These are phyloP conservation scores for Aspergillus cavernicola DNA, from an alignment of 495 filamentous ascomycete species.

Conservation along the genomic window DNA sequence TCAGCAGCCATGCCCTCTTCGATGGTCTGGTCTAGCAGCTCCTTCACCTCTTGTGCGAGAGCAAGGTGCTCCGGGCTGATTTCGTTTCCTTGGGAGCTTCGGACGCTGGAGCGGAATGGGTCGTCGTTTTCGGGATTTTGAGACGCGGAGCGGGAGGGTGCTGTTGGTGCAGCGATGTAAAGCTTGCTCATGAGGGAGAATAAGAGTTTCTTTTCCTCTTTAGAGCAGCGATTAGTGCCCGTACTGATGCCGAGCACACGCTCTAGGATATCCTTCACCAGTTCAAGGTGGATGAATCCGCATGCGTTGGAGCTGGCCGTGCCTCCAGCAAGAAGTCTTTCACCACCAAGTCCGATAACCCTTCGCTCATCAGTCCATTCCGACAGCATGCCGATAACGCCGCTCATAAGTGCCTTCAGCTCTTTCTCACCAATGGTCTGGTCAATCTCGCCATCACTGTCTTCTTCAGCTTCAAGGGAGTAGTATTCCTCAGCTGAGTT, in stretches of 20 bases:
- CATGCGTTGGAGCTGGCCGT: slow-evolving; percentile 48
- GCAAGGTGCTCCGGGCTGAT: slow-evolving; percentile 34
- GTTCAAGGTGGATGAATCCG: slow-evolving; percentile 50
- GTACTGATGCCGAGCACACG: slow-evolving; percentile 31
- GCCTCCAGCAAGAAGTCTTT: slow-evolving; percentile 48
- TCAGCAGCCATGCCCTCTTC: slow-evolving; percentile 66
- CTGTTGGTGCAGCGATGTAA: slow-evolving; percentile 59
- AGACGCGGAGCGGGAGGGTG: slow-evolving; percentile 34
- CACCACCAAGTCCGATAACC: slow-evolving; percentile 65
- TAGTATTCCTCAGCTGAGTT: slow-evolving; percentile 47
- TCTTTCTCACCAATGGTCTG: slow-evolving; percentile 73
- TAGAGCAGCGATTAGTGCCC: slow-evolving; percentile 44
- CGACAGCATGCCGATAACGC: slow-evolving; percentile 74
- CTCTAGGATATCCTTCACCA: slow-evolving; percentile 35
- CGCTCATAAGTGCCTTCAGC: slow-evolving; percentile 70
- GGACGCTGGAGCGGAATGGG: slow-evolving; percentile 37
- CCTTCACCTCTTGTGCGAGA: slow-evolving; percentile 41
- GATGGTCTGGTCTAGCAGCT: slow-evolving; percentile 61
- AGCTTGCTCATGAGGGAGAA: slow-evolving; percentile 78
- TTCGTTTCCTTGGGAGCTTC: slow-evolving; percentile 34
- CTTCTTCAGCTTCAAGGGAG: slow-evolving; percentile 51
- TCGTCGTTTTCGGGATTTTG: slow-evolving; percentile 38
- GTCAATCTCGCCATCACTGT: slow-evolving; percentile 53
- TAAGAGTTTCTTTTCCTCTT: slow-evolving; percentile 82
- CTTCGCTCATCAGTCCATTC: slow-evolving; percentile 97